Evolutionary conservation across 306 rosid species (phyloP).

Genomic region (Lathyrus sativus): DNA sequence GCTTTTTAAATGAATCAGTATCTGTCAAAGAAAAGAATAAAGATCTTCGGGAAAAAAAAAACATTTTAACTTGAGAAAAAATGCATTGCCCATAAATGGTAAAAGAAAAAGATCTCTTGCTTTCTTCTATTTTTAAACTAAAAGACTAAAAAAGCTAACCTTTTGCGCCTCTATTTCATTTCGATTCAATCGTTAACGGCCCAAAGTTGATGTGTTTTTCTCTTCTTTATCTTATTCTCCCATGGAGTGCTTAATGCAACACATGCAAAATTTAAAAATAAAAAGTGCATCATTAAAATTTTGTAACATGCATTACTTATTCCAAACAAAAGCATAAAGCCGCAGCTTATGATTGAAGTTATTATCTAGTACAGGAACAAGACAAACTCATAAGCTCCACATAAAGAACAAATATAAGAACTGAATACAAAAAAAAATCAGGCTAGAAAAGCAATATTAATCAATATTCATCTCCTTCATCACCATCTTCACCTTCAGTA

Average conservation of each 20-base stretch:
- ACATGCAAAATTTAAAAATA: neutral
- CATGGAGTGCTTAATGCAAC: neutral
- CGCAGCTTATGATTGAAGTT: constrained; percentile 4
- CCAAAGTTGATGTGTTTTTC: neutral
- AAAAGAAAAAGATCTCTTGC: too few relatives aligned
- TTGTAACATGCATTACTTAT: neutral
- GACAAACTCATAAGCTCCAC: constrained; percentile 7
- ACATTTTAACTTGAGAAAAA: too few relatives aligned
- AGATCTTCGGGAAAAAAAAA: too few relatives aligned
- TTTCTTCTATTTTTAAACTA: too few relatives aligned
- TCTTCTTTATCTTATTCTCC: neutral
- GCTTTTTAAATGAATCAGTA: too few relatives aligned
- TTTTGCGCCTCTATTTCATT: too few relatives aligned
- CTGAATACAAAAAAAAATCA: neutral
- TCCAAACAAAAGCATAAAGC: neutral
- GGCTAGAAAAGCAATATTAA: neutral
- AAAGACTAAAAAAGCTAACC: too few relatives aligned
- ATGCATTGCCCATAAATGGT: too few relatives aligned
- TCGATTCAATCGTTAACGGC: too few relatives aligned
- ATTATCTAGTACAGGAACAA: constrained; percentile 33
- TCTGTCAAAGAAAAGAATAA: too few relatives aligned
- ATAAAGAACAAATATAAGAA: constrained; percentile 6
- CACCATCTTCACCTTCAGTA: constrained; percentile 71
- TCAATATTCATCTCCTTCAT: constrained; percentile 72
- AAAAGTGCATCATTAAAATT: neutral